phyloP scores from a whole-genome alignment of 2,329 filamentous ascomycete genomes.

The Aureobasidium sp. region DNA sequence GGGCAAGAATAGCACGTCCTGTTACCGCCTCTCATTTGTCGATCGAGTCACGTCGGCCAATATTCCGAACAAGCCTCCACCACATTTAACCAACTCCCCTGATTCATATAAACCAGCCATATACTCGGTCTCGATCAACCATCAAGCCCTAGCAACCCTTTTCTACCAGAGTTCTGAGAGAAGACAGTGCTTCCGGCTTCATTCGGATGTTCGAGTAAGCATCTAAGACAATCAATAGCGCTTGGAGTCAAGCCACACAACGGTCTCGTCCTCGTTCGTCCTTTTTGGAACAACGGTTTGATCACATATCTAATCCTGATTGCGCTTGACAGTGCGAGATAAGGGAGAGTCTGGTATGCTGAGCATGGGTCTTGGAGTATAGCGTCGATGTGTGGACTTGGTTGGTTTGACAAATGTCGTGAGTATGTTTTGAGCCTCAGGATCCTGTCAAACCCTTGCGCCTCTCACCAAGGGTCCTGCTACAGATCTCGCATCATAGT shows the following conservation, averaged over 20 bases:
- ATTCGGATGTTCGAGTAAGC: constrained; percentile 11
- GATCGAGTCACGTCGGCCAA: background rate
- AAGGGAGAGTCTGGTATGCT: background rate
- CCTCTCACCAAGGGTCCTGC: background rate
- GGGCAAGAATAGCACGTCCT: background rate
- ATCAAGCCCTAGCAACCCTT: background rate
- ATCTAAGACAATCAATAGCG: constrained; percentile 7
- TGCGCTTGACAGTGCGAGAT: background rate
- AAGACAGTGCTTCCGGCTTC: background rate
- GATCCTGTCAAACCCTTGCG: background rate
- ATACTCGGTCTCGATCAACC: background rate
- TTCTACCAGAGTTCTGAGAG: background rate
- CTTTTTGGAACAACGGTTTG: background rate
- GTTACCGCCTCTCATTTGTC: background rate
- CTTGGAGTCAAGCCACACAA: constrained; percentile 13
- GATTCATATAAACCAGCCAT: background rate
- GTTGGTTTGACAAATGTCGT: background rate
- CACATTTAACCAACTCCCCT: background rate
- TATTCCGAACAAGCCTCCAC: background rate
- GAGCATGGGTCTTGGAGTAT: background rate
- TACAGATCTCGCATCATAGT: background rate
- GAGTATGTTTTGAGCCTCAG: constrained; percentile 1
- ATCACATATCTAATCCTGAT: background rate
- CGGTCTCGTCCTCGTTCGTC: background rate
- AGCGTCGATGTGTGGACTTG: background rate